A percentile compares a stretch with the other conserved stretches of the same genome.
phyloP scores from a whole-genome alignment of 1,139 yeast genomes.

The Candida albicans region DNA sequence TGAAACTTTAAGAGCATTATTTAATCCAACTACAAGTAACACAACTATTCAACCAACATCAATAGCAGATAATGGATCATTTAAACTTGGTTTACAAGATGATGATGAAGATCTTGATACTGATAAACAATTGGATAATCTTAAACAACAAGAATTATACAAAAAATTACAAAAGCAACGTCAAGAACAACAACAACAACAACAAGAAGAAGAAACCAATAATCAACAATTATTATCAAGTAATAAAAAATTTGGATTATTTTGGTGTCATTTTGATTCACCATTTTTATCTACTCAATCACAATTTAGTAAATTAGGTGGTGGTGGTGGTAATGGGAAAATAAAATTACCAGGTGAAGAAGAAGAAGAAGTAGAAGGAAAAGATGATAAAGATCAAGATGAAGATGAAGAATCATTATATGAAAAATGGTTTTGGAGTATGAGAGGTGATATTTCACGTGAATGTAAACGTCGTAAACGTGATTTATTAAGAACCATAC shows the following conservation, averaged over 20 bases:
- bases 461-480: constrained; percentile 74
- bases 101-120: constrained; percentile 42
- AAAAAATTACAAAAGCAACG: constrained; percentile 34
- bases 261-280: constrained; percentile 80
- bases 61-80: constrained; percentile 16
- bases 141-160: constrained; percentile 28
- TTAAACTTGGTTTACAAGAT: constrained; percentile 34
- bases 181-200: constrained; percentile 20
- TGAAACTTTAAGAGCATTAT: constrained; percentile 62
- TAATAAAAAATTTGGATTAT: constrained; percentile 59
- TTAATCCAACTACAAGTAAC: constrained; percentile 43
- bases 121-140: constrained; percentile 14
- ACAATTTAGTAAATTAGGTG: constrained; percentile 61
- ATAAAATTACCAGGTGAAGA: constrained; percentile 40
- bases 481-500: constrained; percentile 64
- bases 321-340: constrained; percentile 16
- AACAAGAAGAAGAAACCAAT: constrained; percentile 2
- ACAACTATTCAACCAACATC: constrained; percentile 8
- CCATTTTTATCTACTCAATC: constrained; percentile 86
- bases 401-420: constrained; percentile 53
- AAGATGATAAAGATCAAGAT: constrained; percentile 21
- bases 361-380: constrained; percentile 11
- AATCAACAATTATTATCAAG: too few relatives aligned
- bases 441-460: constrained; percentile 77
- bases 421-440: constrained; percentile 79